These are phyloP conservation scores for Polyporus arcularius DNA, from an alignment of 768 basidiomycete species.

Conservation along the genomic window DNA sequence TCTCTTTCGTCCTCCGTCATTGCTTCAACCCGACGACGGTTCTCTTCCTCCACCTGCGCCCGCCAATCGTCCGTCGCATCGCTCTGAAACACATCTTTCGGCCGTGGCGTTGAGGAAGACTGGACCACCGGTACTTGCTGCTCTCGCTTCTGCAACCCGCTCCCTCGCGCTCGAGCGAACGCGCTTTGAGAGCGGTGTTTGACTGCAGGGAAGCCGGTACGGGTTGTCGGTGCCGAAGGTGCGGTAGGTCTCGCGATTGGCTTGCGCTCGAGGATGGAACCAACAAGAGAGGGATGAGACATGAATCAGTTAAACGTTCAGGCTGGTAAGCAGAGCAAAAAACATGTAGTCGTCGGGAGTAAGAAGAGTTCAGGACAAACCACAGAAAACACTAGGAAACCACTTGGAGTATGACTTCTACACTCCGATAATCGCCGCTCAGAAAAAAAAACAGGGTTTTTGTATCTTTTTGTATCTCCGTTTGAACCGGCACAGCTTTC, in stretches of 20 bases:
- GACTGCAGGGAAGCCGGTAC: constrained; percentile 41
- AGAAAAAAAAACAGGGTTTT: too few relatives aligned
- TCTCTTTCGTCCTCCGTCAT: constrained; percentile 78
- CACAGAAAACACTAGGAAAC: too few relatives aligned
- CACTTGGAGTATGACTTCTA: too few relatives aligned
- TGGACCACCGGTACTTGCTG: constrained; percentile 24
- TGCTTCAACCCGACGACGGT: constrained; percentile 54
- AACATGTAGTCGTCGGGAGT: too few relatives aligned
- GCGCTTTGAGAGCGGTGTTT: constrained; percentile 44
- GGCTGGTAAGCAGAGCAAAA: too few relatives aligned
- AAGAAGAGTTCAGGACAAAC: too few relatives aligned
- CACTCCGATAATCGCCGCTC: too few relatives aligned
- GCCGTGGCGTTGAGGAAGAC: constrained; percentile 11
- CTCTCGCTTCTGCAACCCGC: constrained; percentile 18
- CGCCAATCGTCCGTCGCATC: constrained; percentile 43
- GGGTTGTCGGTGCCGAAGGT: constrained; percentile 24
- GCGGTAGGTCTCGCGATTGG: constrained; percentile 25
- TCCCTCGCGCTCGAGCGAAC: constrained; percentile 35
- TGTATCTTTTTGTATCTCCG: too few relatives aligned
- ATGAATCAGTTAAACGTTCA: background rate
- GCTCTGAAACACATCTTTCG: background rate
- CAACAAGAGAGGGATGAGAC: constrained; percentile 35
- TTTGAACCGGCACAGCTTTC: too few relatives aligned
- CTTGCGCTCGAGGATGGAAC: constrained; percentile 49
- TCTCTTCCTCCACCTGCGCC: constrained; percentile 64